Base-by-base conservation (phyloP, 768 basidiomycete species). In the Tephrocybe rancida region DNA sequence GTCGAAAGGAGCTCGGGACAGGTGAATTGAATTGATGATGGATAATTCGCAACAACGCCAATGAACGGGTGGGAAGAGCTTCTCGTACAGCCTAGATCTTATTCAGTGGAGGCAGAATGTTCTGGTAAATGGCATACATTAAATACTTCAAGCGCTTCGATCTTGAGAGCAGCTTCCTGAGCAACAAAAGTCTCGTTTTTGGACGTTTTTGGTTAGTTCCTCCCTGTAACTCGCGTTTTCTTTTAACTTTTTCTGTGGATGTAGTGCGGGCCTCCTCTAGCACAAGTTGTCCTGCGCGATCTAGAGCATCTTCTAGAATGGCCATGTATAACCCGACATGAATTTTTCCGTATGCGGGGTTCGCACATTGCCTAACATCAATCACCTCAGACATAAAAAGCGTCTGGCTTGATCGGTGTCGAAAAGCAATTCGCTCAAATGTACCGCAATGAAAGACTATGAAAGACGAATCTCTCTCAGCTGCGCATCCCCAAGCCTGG, bases 1-100 rank as follows among this genome's bases (percentile, higher is more conserved):
- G 54, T 18, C 51, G 27, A 34, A 59, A 59, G 5, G 41, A 41
- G 2, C 54, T 32, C 10, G 54, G 54, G 21, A 10, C 22, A 25
- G 54, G 49, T 7, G 58, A 59, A 16, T 48, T 46, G n/a, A 27
- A 41, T 2, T n/a, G 11, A n/a, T 18, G 24, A 30, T 43, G 14
- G 1, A 11, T 9, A 21, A 51, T 38, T 19, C 29, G 42, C 3
- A 51, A 11, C 13, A 51, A 19, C 3, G 29, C 38, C 5, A 51
- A 39, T n/a, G 24, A 21, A 26, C 50, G 50, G 35, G 6, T 14
- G 16, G 35, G 35, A 37, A 37, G 35, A 8, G 7, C 35, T 5
- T 37, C 35, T 5, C 35, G 16, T 8, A 37, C 35, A n/a, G 35
- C 16, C 35, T 37, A 30, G 13, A 13, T 6, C 13, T 30, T 6